Percentiles rank a stretch among this genome's conserved stretches.
phyloP scores from a whole-genome alignment of 192 early-diverging fungal genomes.

The Podila verticillata region DNA sequence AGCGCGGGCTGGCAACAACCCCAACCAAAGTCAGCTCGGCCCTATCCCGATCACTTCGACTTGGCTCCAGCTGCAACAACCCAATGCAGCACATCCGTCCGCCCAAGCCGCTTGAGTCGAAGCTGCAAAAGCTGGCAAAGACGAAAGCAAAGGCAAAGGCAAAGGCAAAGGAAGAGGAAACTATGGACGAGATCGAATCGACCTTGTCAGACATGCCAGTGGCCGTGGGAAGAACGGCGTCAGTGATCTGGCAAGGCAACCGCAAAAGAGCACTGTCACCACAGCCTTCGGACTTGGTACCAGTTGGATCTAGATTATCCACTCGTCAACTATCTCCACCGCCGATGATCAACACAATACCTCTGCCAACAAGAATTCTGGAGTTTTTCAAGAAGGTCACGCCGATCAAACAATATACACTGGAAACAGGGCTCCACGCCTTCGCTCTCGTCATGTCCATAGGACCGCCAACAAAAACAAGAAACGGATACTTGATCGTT shows the following conservation, averaged over 20 bases:
- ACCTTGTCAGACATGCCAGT: background rate
- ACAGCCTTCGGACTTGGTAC: background rate
- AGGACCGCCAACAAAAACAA: conserved; percentile 7
- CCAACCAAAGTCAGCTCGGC: background rate
- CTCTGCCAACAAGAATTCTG: conserved; percentile 4
- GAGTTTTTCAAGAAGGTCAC: conserved; percentile 9
- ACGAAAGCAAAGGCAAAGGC: too few relatives aligned
- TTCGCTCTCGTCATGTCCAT: conserved; percentile 13
- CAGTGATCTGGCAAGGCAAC: background rate
- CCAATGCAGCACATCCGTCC: background rate
- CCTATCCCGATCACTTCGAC: background rate
- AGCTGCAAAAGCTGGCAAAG: background rate
- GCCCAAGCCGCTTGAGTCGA: background rate
- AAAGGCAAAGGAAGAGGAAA: background rate
- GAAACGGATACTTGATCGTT: background rate
- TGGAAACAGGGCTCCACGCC: conserved; percentile 16
- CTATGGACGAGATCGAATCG: background rate
- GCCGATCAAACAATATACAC: conserved; percentile 11
- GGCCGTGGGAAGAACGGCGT: background rate
- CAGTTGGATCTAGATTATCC: background rate
- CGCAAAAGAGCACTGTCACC: too few relatives aligned
- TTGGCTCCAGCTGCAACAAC: background rate
- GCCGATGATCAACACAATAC: background rate
- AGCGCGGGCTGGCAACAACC: background rate
- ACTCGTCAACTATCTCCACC: background rate